Base-by-base conservation (phyloP, 768 basidiomycete genomes). In the Fistulinella prunicolor region DNA sequence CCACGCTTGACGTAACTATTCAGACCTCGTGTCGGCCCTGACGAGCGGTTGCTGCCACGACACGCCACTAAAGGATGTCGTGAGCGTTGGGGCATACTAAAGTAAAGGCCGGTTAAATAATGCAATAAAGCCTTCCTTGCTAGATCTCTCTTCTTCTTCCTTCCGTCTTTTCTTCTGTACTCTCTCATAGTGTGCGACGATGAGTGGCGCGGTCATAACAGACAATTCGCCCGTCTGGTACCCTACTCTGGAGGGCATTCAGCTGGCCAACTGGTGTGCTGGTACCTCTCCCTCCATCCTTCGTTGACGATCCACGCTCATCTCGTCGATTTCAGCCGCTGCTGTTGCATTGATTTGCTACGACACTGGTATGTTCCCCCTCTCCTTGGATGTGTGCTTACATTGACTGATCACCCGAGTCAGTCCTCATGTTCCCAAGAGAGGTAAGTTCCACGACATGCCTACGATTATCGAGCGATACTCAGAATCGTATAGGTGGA, bases 401-500 rank as follows among this genome's bases (percentile, higher is more conserved):
- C 20, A 22, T 23, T 9, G 29, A 9, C 16, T 49, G 43, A 40
- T 41, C 42, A 35, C 9, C 20, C 3, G 1, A 9, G 7, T 36
- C 10, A 60, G 55, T 46, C 13, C 46, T 60, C 47, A 46, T 60
- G 51, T 60, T 60, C 34, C 44, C 51, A 19, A 50, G 55, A 46
- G 59, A 57, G 58, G 58, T 54, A 32, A 41, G 55, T 37, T 34
- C n/a, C n/a, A n/a, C n/a, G n/a, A n/a, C n/a, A n/a, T n/a, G n/a
- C n/a, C n/a, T n/a, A n/a, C n/a, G n/a, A n/a, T n/a, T 4, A 38
- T 21, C 12, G 17, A 21, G n/a, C 2, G 20, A 38, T 49, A 12
- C 39, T 47, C 37, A 53, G 17, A 21, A 13, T 3, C n/a, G 14
- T 14, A 24, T 19, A 60, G 55, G 52, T 52, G 21, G 42, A 61